Evolutionary conservation across 1,139 yeast genomes (phyloP), one percentile per base, ranked within the genome.

Genomic region (Debaryomyces sp.): DNA sequence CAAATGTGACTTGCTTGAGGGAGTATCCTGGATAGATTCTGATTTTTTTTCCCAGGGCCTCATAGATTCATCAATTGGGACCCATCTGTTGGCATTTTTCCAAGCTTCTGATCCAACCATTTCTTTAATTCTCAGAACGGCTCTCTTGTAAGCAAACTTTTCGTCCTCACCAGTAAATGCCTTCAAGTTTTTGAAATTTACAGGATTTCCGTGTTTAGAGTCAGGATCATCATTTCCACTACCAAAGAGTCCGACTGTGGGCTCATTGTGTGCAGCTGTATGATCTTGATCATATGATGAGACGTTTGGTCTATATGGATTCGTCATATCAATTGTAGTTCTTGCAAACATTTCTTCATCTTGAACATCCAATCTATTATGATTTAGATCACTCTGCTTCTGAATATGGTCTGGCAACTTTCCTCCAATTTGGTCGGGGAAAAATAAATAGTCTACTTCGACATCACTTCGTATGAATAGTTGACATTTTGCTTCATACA

Each of bases 121-220:
- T 57, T 87, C 92, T 51, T 73, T 72, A 24, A 87, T 75, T 55
- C 94, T 68, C 60, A 85, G 82, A 1, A 85, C 85, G 0, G 92
- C 91, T 54, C 92, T 66, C 54, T 82, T 83, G 58, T 81, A 86
- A 2, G 94, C 91, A 68, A 87, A 86, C 64, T 78, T 79, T 60
- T 87, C 92, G 63, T 87, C 92, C 57, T 86, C 91, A 26, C 94
- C 92, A 0, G 90, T 86, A 56, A 86, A 87, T 2, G 85, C 85
- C 17, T 72, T 70, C 12, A 77, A 62, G 44, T 82, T 74, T 17
- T 78, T 73, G 57, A 75, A 83, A 57, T 82, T 75, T 8, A 55
- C 50, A 2, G 36, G 43, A 12, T 41, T 30, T 5, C 21, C 36
- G 17, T 37, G 23, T 17, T 12, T 45, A 9, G 37, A 15, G 4